Conservation (phyloP, 352 stramenopile species). For the Aphanomyces stellatus region DNA sequence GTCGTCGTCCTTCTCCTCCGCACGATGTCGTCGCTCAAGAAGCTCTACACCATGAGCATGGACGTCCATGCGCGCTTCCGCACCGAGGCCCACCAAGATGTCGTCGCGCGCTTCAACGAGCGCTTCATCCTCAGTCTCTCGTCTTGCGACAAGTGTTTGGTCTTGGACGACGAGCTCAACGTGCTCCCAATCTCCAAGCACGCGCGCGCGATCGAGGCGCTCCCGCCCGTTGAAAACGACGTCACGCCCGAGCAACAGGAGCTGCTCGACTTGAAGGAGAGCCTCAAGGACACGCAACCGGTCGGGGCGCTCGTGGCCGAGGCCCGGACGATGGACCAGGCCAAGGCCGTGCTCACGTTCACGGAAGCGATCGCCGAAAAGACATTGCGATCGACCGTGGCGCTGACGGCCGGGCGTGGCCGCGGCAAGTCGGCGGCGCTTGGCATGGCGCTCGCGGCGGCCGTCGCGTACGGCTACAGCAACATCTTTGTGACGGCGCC, state of each 20-base stretch:
- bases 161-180: conserved; percentile 99
- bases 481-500: conserved; percentile 98
- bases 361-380: conserved; percentile 98
- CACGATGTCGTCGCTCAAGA: conserved; percentile 97
- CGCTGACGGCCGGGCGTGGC: conserved; percentile 88
- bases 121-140: conserved; percentile 98
- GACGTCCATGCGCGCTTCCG: conserved; percentile 87
- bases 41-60: conserved; percentile 99
- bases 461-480: conserved; percentile 88
- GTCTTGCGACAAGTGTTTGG: conserved; percentile 92
- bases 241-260: conserved; percentile 78
- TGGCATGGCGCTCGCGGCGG: conserved; percentile 82
- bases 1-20: conserved; percentile 96
- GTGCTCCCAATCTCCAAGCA: conserved; percentile 95
- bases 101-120: conserved; percentile 99
- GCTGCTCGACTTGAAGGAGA: conserved; percentile 92
- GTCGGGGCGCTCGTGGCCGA: conserved; percentile 93
- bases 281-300: conserved; percentile 91
- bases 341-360: conserved; percentile 95
- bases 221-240: conserved; percentile 53
- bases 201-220: conserved; percentile 82
- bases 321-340: conserved; percentile 93
- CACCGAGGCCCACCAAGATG: conserved; percentile 89
- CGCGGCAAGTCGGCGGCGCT: conserved; percentile 98
- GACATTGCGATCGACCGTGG: conserved; percentile 89